phyloP scores from a whole-genome alignment of 257 asterid species.

The Eucommia ulmoides region DNA sequence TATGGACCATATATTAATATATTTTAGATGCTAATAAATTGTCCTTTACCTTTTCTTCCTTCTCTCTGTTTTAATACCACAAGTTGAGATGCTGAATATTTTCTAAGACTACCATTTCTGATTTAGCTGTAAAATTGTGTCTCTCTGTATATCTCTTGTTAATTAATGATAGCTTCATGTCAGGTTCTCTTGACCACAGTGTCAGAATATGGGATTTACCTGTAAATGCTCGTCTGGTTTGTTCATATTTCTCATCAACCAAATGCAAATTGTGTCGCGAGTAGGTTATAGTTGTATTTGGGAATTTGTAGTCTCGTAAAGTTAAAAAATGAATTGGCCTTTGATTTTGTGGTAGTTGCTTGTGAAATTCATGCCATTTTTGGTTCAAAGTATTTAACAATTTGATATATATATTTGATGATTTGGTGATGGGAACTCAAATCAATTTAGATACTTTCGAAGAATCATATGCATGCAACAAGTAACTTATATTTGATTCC shows the following conservation, averaged over 20 bases:
- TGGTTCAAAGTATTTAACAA: too few species aligned
- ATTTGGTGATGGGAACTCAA: too few species aligned
- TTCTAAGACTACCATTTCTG: conserved; percentile 6
- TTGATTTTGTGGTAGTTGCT: too few species aligned
- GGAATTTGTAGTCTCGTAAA: too few species aligned
- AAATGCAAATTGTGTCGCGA: too few species aligned
- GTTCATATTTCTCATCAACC: conserved; percentile 18
- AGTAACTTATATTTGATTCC: too few species aligned
- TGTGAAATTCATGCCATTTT: too few species aligned
- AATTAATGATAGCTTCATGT: conserved; percentile 94
- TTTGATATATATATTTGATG: too few species aligned
- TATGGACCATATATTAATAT: background rate
- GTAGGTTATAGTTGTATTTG: too few species aligned
- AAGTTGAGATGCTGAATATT: conserved; percentile 2
- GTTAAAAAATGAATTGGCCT: too few species aligned
- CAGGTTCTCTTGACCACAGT: conserved; percentile 94
- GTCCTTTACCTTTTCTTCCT: background rate
- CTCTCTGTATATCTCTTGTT: conserved; percentile 91
- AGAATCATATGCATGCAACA: too few species aligned
- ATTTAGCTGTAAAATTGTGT: conserved; percentile 56
- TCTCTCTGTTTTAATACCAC: conserved; percentile 1
- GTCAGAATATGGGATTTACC: conserved; percentile 95
- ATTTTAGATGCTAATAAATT: background rate
- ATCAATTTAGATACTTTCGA: too few species aligned
- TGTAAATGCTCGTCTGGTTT: conserved; percentile 93